A percentile compares a stretch with the other conserved stretches of the same genome.
Evolutionary conservation across 2,329 filamentous ascomycete species (phyloP).

Genomic region (Penicillium digitatum): DNA sequence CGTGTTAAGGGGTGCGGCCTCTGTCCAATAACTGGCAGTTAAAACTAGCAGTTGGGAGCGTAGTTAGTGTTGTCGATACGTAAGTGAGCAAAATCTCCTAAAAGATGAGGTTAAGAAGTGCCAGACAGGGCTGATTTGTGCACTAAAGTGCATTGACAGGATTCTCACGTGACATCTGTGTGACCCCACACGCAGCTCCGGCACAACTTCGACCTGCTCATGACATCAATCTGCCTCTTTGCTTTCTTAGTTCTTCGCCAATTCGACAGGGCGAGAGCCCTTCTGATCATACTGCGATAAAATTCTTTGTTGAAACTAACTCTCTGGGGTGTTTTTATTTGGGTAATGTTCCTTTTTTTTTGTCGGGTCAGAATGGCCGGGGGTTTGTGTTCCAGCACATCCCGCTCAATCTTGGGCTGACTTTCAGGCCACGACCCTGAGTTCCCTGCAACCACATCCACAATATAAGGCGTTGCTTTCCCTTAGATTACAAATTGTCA

Average conservation of each 20-base stretch:
- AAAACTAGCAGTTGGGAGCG: too few relatives aligned
- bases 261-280: background rate
- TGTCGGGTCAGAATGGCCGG: background rate
- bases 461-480: constrained; percentile 3
- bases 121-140: background rate
- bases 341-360: background rate
- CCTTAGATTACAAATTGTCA: constrained; percentile 4
- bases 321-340: background rate
- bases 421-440: constrained; percentile 1
- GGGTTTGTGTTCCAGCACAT: constrained; percentile 6
- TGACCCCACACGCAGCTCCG: constrained; percentile 6
- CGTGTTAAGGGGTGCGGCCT: too few relatives aligned
- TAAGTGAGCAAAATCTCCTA: background rate
- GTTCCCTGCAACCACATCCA: background rate
- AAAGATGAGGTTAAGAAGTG: background rate
- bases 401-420: constrained; percentile 7
- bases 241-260: background rate
- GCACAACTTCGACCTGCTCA: constrained; percentile 5
- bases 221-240: constrained; percentile 8
- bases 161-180: background rate
- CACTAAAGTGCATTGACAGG: background rate
- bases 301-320: background rate
- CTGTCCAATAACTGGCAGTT: too few relatives aligned
- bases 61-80: too few relatives aligned
- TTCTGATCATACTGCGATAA: background rate